Base-by-base conservation (phyloP, 73 alveolate genomes). In the Uronychia setigera region DNA sequence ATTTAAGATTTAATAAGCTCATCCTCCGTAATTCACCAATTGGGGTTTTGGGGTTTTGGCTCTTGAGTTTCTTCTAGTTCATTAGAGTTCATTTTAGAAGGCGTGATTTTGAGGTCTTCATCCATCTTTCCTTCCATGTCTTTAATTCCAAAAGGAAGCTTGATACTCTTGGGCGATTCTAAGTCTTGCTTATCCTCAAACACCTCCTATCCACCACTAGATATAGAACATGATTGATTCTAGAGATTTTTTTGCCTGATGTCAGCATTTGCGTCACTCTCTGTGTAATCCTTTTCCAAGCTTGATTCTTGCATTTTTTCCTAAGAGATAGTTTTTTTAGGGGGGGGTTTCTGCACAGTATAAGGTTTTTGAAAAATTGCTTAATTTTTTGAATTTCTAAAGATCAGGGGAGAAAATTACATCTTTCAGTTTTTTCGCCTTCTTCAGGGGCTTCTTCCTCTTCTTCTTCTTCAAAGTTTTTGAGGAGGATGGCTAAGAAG, bases 401-500 rank as follows among this genome's bases (percentile, higher is more conserved):
- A 46, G 19, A 19, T 46, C 67, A 46, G n/a, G n/a, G 19, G 19
- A 11, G n/a, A 5, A 46, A 19, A 11, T 46, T 46, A 46, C 67
- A 5, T 46, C 19, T 19, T 46, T 46, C 67, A 46, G 67, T 19
- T 46, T 5, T 19, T 46, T 46, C 67, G 67, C 19, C 67, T 46
- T 46, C 67, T 19, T 46, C 67, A 5, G 67, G 67, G 67, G 5
- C 19, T 5, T 46, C 46, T 32, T 1, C 58, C 31, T 46, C 19
- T 5, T 46, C 46, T 32, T 1, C 58, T 27, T 83, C 82, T 30
- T 82, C 90, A 77, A 91, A 91, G 58, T 86, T 80, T 76, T 76
- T 77, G 32, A 91, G 77, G 25, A 91, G 86, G 26, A 91, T 87
- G 27, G 96, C 96, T 9, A 91, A 74, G 78, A 91, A 91, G 34